Conservation (phyloP, 805 yeast genomes). For the Metschnikowia aberdeeniae region DNA sequence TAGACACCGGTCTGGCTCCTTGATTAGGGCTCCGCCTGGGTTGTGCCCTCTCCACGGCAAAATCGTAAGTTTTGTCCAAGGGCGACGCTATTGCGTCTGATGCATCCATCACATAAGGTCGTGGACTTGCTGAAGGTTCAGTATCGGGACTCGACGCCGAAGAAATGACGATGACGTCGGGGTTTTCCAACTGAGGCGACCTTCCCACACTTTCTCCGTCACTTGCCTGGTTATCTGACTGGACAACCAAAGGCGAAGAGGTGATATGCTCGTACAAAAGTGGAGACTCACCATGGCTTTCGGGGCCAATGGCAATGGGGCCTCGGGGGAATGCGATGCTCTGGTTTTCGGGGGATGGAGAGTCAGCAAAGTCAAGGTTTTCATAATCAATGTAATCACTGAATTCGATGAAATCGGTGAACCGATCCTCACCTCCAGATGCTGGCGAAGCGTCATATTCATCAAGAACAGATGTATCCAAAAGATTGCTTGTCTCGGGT, state of each 20-base stretch:
- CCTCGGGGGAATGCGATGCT: not conserved
- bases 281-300: not conserved
- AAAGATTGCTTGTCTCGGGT: not conserved
- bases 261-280: not conserved
- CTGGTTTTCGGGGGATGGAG: constrained; percentile 4
- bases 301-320: not conserved
- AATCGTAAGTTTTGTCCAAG: constrained; percentile 11
- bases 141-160: constrained; percentile 1
- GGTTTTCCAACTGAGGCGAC: not conserved
- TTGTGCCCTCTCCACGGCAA: constrained; percentile 8
- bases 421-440: constrained; percentile 13
- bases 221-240: not conserved
- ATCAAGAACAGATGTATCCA: not conserved
- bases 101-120: not conserved
- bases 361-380: constrained; percentile 26
- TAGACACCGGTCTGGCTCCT: constrained; percentile 36
- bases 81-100: constrained; percentile 7
- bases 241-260: not conserved
- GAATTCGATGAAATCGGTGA: constrained; percentile 37
- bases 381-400: constrained; percentile 40
- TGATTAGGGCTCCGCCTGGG: not conserved
- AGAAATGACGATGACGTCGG: not conserved
- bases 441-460: not conserved
- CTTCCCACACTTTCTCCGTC: not conserved
- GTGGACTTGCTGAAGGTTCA: not conserved